phyloP scores from a whole-genome alignment of 2,329 filamentous ascomycete genomes.

The Fusarium napiforme region DNA sequence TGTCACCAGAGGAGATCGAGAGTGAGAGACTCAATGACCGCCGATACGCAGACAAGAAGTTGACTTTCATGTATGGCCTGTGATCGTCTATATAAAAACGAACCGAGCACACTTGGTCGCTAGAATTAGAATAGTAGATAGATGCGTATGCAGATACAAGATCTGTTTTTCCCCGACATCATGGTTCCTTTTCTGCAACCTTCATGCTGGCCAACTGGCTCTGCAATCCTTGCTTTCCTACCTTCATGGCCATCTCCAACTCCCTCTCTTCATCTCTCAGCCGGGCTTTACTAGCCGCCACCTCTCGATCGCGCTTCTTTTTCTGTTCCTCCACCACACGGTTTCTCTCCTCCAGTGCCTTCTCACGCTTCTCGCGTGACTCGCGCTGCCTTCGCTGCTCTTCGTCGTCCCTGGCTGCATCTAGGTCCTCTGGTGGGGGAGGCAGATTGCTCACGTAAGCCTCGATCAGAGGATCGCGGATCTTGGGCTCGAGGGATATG shows the following conservation, averaged over 20 bases:
- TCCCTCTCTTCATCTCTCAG: slow-evolving; percentile 75
- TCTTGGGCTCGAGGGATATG: slow-evolving; percentile 70
- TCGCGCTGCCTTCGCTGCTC: slow-evolving; percentile 60
- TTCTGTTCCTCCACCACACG: slow-evolving; percentile 71
- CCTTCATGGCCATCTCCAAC: slow-evolving; percentile 74
- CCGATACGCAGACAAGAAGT: slow-evolving; percentile 44
- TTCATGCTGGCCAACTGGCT: slow-evolving; percentile 62
- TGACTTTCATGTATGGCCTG: slow-evolving; percentile 44
- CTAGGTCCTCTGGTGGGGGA: slow-evolving; percentile 61
- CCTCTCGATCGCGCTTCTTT: slow-evolving; percentile 65
- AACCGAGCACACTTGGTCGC: background rate
- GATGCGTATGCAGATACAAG: slow-evolving; percentile 6
- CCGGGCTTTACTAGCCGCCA: slow-evolving; percentile 69
- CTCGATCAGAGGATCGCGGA: slow-evolving; percentile 73
- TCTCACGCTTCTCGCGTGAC: slow-evolving; percentile 69
- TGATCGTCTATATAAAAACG: slow-evolving; percentile 9
- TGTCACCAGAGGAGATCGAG: slow-evolving; percentile 41
- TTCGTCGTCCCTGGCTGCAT: slow-evolving; percentile 60
- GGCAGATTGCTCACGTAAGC: slow-evolving; percentile 73
- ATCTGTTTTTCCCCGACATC: slow-evolving; percentile 4
- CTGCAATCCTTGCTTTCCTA: slow-evolving; percentile 73
- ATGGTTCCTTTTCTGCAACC: slow-evolving; percentile 37
- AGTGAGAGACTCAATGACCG: slow-evolving; percentile 40
- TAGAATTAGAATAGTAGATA: slow-evolving; percentile 15
- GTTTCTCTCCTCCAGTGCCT: slow-evolving; percentile 74